These are phyloP conservation scores for Phytophthora colocasiae DNA, from an alignment of 352 stramenopile species.

Conservation along the genomic window DNA sequence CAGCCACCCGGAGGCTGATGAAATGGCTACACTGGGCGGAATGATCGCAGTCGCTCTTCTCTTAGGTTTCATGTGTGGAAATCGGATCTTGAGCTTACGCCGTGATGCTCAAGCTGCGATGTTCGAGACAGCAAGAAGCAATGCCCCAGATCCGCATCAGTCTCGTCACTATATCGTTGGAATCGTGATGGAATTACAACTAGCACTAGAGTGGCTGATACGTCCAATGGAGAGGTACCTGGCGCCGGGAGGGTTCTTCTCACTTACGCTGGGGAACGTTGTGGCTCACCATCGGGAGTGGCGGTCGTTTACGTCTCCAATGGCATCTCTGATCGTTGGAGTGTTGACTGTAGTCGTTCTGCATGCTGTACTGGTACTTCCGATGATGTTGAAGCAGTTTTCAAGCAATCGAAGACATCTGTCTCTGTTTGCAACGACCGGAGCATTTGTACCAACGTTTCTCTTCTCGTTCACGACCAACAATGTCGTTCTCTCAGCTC, in stretches of 20 bases:
- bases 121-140: conserved; percentile 25
- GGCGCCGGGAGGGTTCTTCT: conserved; percentile 47
- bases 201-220: conserved; percentile 57
- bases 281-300: conserved; percentile 55
- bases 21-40: conserved; percentile 14
- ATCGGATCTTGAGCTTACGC: conserved; percentile 23
- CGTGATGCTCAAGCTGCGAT: conserved; percentile 34
- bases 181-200: conserved; percentile 53
- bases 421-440: not conserved
- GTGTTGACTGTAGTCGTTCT: conserved; percentile 37
- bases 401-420: conserved; percentile 3
- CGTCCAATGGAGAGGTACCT: conserved; percentile 38
- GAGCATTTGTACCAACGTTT: conserved; percentile 47
- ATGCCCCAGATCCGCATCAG: conserved; percentile 26
- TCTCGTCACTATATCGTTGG: conserved; percentile 49
- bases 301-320: conserved; percentile 37
- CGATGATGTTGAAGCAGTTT: conserved; percentile 38
- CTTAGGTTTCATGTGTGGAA: conserved; percentile 19
- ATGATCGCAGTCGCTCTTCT: conserved; percentile 19
- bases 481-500: conserved; percentile 44
- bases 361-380: conserved; percentile 45
- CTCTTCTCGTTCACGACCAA: conserved; percentile 47
- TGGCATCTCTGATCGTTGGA: conserved; percentile 47
- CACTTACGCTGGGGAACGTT: conserved; percentile 46
- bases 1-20: conserved; percentile 4